phyloP scores from a whole-genome alignment of 148 eudicot genomes.

The Nepenthes mirabilis region DNA sequence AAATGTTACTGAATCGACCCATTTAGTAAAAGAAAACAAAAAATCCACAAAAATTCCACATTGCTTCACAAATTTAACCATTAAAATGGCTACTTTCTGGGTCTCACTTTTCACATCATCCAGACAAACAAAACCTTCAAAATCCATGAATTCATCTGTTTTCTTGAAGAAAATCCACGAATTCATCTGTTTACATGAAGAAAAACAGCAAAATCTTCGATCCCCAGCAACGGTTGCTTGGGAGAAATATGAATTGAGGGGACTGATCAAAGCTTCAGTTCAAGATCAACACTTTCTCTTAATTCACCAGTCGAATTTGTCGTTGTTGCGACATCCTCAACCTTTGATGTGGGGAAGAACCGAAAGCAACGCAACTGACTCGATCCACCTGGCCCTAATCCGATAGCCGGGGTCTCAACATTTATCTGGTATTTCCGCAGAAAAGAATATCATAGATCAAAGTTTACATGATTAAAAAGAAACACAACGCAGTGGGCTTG shows the following conservation, averaged over 20 bases:
- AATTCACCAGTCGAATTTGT: conserved; percentile 13
- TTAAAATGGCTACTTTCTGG: too few relatives aligned
- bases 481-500: too few relatives aligned
- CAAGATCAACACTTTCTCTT: conserved; percentile 28
- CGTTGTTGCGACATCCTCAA: conserved; percentile 5
- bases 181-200: background rate
- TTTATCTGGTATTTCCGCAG: conserved; percentile 13
- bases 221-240: background rate
- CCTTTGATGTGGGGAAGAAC: conserved; percentile 21
- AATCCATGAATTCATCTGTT: background rate
- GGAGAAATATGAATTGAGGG: background rate
- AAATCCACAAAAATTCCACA: too few relatives aligned
- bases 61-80: too few relatives aligned
- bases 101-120: background rate
- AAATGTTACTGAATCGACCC: too few relatives aligned
- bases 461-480: background rate
- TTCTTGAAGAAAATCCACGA: background rate
- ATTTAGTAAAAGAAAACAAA: too few relatives aligned
- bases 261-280: conserved; percentile 18
- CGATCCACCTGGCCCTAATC: conserved; percentile 9
- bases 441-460: background rate
- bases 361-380: conserved; percentile 17
- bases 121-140: background rate
- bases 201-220: background rate
- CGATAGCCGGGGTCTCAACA: conserved; percentile 4